Conservation (phyloP, 148 eudicot genomes). For the Drosera capensis region DNA sequence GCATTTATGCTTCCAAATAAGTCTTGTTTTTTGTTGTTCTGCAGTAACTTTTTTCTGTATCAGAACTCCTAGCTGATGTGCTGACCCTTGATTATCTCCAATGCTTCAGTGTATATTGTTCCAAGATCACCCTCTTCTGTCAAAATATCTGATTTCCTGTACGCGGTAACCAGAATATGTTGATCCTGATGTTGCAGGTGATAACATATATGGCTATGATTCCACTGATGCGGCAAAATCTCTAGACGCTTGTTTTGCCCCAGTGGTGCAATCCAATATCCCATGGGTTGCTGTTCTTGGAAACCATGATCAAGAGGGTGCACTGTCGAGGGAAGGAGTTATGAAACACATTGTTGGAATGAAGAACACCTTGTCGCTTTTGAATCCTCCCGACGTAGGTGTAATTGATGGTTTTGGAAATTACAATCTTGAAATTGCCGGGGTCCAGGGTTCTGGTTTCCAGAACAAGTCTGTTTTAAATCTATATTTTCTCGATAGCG, state of each 20-base stretch:
- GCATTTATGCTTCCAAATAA: no score
- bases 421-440: constrained; percentile 73
- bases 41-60: no score
- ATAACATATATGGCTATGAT: constrained; percentile 68
- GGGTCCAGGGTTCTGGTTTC: constrained; percentile 42
- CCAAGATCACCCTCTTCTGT: background rate
- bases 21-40: no score
- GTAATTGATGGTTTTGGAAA: constrained; percentile 84
- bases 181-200: constrained; percentile 37
- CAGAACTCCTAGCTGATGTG: no score
- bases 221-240: constrained; percentile 50
- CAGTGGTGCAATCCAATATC: constrained; percentile 45
- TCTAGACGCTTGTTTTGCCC: constrained; percentile 68
- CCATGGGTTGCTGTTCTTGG: constrained; percentile 96
- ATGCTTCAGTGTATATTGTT: no score
- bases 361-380: constrained; percentile 54
- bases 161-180: no score
- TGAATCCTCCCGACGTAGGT: constrained; percentile 44
- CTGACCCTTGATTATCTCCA: no score
- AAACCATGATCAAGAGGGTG: constrained; percentile 83
- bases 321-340: constrained; percentile 57
- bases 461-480: constrained; percentile 71
- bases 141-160: no score
- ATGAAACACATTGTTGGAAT: constrained; percentile 64
- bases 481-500: constrained; percentile 83